phyloP scores from a whole-genome alignment of 2,329 filamentous ascomycete genomes.

The Hysterium pulicare region DNA sequence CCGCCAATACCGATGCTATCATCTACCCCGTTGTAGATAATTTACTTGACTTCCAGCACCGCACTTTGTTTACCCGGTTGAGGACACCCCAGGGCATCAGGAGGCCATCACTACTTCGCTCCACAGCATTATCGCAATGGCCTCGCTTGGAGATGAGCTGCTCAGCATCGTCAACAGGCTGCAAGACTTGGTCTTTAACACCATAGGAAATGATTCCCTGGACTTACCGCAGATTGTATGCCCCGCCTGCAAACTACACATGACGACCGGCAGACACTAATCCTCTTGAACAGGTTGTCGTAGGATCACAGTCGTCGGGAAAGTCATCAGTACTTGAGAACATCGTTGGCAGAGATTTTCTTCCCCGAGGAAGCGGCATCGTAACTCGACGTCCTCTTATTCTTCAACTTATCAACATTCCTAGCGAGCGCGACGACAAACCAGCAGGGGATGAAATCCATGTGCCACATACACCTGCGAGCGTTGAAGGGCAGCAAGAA shows the following conservation, averaged over 20 bases:
- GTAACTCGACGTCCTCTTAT: conserved; percentile 92
- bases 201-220: conserved; percentile 96
- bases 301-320: conserved; percentile 95
- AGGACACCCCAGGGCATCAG: conserved; percentile 19
- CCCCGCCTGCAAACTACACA: conserved; percentile 18
- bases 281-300: conserved; percentile 69
- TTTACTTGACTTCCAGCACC: not conserved
- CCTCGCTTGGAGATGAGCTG: conserved; percentile 91
- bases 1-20: not conserved
- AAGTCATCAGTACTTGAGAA: conserved; percentile 99
- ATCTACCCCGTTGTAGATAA: conserved; percentile 1
- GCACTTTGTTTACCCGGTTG: conserved; percentile 13
- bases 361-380: conserved; percentile 94
- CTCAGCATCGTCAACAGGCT: conserved; percentile 96
- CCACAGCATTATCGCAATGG: conserved; percentile 57
- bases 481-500: conserved; percentile 62
- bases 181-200: conserved; percentile 98
- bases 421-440: conserved; percentile 67
- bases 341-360: conserved; percentile 95
- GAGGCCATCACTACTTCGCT: conserved; percentile 16
- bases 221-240: conserved; percentile 97
- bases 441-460: conserved; percentile 62
- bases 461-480: conserved; percentile 73
- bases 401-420: conserved; percentile 96
- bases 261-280: conserved; percentile 9